Base-by-base conservation (phyloP, 805 yeast genomes). In the Ogataea nakhonphanomensis region DNA sequence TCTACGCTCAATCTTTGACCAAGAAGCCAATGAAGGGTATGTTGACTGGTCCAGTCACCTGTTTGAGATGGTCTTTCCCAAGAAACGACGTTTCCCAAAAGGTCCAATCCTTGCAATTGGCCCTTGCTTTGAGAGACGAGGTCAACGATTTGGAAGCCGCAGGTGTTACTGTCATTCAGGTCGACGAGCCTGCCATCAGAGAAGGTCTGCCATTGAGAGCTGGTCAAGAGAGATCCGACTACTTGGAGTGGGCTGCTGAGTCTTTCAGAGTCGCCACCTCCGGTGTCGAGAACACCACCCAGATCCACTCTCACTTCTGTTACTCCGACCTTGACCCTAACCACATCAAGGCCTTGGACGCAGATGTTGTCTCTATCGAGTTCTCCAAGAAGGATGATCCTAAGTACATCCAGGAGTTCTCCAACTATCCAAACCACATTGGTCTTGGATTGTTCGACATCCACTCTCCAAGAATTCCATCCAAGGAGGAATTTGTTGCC, bases 41-140 rank as follows among this genome's bases (percentile, higher is more conserved):
- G 99, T 84, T 93, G 69, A 90, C 99, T 67, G 99, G 99, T 74
- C 99, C 99, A 69, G 93, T 93, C 62, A 93, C 99, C 67, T 88
- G 95, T 74, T 84, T 93, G 70, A 87, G 99, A 82, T 93, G 99
- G 99, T 93, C 99, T 60, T 93, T 93, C 97, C 99, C 99, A 78
- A 88, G 99, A 84, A 91, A 90, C 68, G 99, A 93, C 64, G 84
- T 91, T 57, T 76, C 95, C 50, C 90, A 85, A 74, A 79, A 85
- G 76, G 78, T 80, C 57, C 99, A 93, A 78, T 88, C 97, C 58
- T 79, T 85, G 69, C 99, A 93, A 80, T 84, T 93, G 66, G 95
- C 95, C 67, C 78, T 93, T 64, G 98, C 98, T 59, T 79, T 93
- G 66, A 88, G 98, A 77, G 99, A 93, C 64, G 99, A 93, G 80